phyloP scores from a whole-genome alignment of 192 early-diverging fungal genomes.

The Radiomyces spectabilis region DNA sequence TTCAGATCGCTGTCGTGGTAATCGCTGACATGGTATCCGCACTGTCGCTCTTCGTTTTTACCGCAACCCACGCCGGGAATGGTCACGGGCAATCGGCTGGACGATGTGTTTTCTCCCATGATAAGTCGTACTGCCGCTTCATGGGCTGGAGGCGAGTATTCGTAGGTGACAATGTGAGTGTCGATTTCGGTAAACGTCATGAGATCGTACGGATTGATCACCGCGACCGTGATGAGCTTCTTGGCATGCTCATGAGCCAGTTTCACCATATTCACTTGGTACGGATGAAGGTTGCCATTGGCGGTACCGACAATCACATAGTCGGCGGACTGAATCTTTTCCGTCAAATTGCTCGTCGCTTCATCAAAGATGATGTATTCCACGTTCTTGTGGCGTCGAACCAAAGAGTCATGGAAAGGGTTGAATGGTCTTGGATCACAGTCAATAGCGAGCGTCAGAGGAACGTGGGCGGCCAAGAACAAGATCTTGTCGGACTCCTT shows the following conservation, averaged over 20 bases:
- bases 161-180: slow-evolving; percentile 28
- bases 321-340: slow-evolving; percentile 4
- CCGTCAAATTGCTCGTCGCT: background rate
- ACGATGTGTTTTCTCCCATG: slow-evolving; percentile 24
- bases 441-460: slow-evolving; percentile 29
- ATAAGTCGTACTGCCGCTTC: slow-evolving; percentile 20
- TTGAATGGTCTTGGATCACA: slow-evolving; percentile 26
- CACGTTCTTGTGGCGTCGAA: slow-evolving; percentile 12
- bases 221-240: slow-evolving; percentile 16
- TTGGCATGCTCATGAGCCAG: background rate
- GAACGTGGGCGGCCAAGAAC: slow-evolving; percentile 28
- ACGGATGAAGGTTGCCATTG: slow-evolving; percentile 25
- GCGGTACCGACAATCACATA: slow-evolving; percentile 26
- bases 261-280: slow-evolving; percentile 17
- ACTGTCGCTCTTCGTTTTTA: background rate
- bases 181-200: slow-evolving; percentile 22
- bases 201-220: slow-evolving; percentile 33
- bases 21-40: slow-evolving; percentile 2
- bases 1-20: too few species aligned
- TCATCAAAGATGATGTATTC: slow-evolving; percentile 21
- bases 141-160: slow-evolving; percentile 28
- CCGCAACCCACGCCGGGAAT: slow-evolving; percentile 2
- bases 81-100: slow-evolving; percentile 13
- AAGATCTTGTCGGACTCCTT: slow-evolving; percentile 3
- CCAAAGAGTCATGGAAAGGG: slow-evolving; percentile 14